Conservation (phyloP, 192 early-diverging fungal species). For the Endogone sp. region DNA sequence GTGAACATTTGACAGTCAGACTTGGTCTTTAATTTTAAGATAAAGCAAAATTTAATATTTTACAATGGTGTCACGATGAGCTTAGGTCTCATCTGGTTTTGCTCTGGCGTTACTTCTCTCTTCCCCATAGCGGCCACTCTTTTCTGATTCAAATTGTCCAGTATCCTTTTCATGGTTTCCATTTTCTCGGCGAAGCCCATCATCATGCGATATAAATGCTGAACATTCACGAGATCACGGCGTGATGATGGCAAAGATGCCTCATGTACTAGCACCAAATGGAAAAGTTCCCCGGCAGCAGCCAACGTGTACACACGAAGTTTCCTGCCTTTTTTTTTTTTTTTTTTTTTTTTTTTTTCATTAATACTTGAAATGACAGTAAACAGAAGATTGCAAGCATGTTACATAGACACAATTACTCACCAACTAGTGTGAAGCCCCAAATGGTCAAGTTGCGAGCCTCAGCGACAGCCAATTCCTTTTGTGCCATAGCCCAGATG, state of each 20-base stretch:
- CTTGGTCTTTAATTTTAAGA: neutral
- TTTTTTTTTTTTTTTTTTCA: neutral
- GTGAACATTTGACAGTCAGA: neutral
- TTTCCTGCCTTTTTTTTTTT: constrained; percentile 10
- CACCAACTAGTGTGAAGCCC: constrained; percentile 18
- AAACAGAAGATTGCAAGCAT: too few relatives aligned
- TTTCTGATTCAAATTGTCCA: neutral
- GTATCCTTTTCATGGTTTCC: neutral
- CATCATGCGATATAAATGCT: neutral
- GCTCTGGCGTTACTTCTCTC: neutral
- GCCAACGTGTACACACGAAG: constrained; percentile 15
- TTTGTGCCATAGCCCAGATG: constrained; percentile 12
- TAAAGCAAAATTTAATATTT: neutral
- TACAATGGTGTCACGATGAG: neutral
- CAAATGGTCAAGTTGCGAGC: constrained; percentile 10
- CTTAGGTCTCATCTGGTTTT: neutral
- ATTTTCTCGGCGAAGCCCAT: neutral
- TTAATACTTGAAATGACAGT: constrained; percentile 5
- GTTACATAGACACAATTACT: constrained; percentile 12
- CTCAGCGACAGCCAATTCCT: constrained; percentile 11
- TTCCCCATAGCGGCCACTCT: neutral
- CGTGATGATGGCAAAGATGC: constrained; percentile 14
- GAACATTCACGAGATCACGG: neutral
- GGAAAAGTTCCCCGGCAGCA: constrained; percentile 14
- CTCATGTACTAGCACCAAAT: constrained; percentile 21